Conservation (phyloP, 257 asterid species). For the Solanum appendiculatum region DNA sequence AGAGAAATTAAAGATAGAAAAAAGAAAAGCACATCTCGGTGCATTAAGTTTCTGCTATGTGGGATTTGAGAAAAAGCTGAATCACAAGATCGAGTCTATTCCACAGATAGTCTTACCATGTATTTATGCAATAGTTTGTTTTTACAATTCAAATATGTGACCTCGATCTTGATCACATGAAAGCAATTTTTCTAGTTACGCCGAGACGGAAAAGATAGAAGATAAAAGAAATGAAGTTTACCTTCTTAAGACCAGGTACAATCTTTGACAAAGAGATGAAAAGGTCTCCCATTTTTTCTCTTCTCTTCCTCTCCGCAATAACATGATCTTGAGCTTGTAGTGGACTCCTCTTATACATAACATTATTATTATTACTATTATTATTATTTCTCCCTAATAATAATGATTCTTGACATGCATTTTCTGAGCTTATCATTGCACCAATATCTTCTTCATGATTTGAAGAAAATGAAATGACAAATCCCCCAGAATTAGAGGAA, state of each 20-base stretch:
- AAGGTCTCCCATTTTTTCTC: conserved; percentile 39
- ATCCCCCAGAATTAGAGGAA: not conserved
- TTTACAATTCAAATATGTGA: not conserved
- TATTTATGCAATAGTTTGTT: not conserved
- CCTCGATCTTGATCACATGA: not conserved
- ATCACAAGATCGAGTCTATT: not conserved
- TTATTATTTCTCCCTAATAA: not conserved
- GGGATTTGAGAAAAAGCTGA: accelerated
- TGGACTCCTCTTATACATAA: conserved; percentile 12
- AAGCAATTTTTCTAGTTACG: not conserved
- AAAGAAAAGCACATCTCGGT: not conserved
- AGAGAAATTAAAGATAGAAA: not conserved
- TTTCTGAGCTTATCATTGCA: not conserved
- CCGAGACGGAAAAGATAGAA: not conserved
- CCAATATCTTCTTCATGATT: not conserved
- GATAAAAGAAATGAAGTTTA: not conserved
- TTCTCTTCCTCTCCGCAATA: conserved; percentile 51
- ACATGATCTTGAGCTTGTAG: conserved; percentile 53
- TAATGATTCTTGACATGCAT: not conserved
- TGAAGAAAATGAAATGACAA: not conserved
- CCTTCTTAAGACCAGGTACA: conserved; percentile 64
- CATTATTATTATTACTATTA: not conserved
- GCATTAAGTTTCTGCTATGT: not conserved
- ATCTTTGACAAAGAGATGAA: conserved; percentile 48
- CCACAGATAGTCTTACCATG: not conserved